phyloP scores from a whole-genome alignment of 805 yeast species.

The Candida succiphila region DNA sequence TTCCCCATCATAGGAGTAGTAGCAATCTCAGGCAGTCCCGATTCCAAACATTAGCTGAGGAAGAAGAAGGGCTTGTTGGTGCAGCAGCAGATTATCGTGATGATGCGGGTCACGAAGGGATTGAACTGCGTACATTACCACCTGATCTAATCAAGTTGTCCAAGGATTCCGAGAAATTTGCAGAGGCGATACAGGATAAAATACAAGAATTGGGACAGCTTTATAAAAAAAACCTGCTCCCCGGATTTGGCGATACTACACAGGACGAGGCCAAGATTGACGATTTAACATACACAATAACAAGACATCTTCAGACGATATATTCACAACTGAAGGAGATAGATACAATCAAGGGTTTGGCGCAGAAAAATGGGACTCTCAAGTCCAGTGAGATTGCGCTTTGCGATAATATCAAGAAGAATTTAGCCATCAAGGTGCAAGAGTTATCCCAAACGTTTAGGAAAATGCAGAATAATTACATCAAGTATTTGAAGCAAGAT shows the following conservation, averaged over 20 bases:
- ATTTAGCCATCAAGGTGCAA: conserved; percentile 80
- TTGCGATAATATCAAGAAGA: conserved; percentile 72
- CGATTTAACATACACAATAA: conserved; percentile 60
- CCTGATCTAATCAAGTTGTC: conserved; percentile 74
- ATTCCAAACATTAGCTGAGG: conserved; percentile 34
- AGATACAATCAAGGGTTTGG: conserved; percentile 26
- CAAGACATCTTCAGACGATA: conserved; percentile 68
- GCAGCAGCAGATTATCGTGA: too few species aligned
- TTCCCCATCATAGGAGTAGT: conserved; percentile 46
- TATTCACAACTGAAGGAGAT: conserved; percentile 68
- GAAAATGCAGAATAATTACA: conserved; percentile 80
- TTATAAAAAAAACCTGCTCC: conserved; percentile 75
- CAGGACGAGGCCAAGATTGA: conserved; percentile 74
- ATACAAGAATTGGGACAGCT: conserved; percentile 54
- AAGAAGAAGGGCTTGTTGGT: conserved; percentile 55
- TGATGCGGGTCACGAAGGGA: conserved; percentile 18
- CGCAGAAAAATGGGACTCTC: conserved; percentile 13
- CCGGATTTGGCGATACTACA: conserved; percentile 78
- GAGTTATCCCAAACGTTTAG: conserved; percentile 68
- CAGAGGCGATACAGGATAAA: conserved; percentile 40
- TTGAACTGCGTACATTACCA: conserved; percentile 59
- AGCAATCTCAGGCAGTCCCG: conserved; percentile 4
- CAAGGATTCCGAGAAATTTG: conserved; percentile 55
- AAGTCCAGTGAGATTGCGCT: conserved; percentile 46
- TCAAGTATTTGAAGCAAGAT: conserved; percentile 75